Percentiles rank a stretch among this genome's conserved stretches.
Conservation (phyloP, 192 early-diverging fungal species). For the Dimargaris xerosporica region DNA sequence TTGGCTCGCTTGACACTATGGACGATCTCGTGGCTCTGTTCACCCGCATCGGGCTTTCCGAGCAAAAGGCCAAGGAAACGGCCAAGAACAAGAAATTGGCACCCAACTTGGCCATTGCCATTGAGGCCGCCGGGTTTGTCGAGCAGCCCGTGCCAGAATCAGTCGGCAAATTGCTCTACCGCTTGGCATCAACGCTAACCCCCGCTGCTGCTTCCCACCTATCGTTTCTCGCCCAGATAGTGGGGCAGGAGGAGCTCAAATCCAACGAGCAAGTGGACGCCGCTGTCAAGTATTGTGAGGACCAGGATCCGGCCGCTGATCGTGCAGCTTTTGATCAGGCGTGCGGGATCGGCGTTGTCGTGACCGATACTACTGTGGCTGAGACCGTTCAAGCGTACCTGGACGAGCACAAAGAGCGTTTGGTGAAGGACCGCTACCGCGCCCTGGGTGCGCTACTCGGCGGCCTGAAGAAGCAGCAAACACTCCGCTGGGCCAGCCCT, state of each 20-base stretch:
- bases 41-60: constrained; percentile 72
- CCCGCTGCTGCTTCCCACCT: constrained; percentile 52
- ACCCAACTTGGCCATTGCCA: constrained; percentile 52
- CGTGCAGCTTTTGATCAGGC: constrained; percentile 62
- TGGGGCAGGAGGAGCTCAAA: constrained; percentile 48
- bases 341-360: constrained; percentile 85
- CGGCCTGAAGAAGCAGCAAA: constrained; percentile 44
- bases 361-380: constrained; percentile 62
- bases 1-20: neutral
- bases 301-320: constrained; percentile 37
- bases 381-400: constrained; percentile 47
- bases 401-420: constrained; percentile 42
- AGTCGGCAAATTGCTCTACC: constrained; percentile 66
- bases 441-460: constrained; percentile 61
- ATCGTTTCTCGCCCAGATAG: constrained; percentile 66
- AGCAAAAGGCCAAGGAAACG: constrained; percentile 86
- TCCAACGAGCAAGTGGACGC: constrained; percentile 80
- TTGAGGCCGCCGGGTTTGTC: constrained; percentile 44
- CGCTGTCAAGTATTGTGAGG: constrained; percentile 76
- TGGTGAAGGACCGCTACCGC: constrained; percentile 76
- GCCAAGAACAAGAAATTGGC: constrained; percentile 93
- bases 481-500: constrained; percentile 81
- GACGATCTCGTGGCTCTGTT: constrained; percentile 45
- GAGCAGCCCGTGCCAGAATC: constrained; percentile 27
- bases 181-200: constrained; percentile 72